phyloP scores from a whole-genome alignment of 2,329 filamentous ascomycete genomes.

The Sporothrix brunneoviolacea region DNA sequence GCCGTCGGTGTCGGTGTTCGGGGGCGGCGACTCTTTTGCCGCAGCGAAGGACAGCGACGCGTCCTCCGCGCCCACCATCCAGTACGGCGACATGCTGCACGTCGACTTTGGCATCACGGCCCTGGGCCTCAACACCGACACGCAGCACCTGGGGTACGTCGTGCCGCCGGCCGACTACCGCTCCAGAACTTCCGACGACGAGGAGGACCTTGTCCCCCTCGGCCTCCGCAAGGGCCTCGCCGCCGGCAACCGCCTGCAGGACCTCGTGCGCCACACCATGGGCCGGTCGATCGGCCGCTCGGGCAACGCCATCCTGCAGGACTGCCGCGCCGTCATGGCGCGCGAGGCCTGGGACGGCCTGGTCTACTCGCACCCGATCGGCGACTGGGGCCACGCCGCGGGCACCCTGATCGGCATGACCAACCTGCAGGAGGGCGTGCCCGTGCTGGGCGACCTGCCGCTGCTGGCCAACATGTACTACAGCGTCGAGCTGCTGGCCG shows the following conservation, averaged over 20 bases:
- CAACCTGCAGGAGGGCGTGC: constrained; percentile 42
- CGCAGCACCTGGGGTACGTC: constrained; percentile 45
- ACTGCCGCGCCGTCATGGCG: constrained; percentile 33
- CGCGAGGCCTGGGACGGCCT: constrained; percentile 38
- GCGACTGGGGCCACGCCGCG: constrained; percentile 45
- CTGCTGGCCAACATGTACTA: constrained; percentile 41
- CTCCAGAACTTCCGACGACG: constrained; percentile 25
- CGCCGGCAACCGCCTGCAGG: constrained; percentile 41
- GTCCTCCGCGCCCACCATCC: constrained; percentile 26
- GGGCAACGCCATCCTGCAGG: constrained; percentile 39
- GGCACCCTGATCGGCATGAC: constrained; percentile 45
- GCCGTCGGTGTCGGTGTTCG: constrained; percentile 38
- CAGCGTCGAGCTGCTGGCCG: constrained; percentile 43
- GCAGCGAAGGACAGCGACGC: not conserved
- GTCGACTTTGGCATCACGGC: constrained; percentile 36
- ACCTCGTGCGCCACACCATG: constrained; percentile 40
- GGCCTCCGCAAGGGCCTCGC: constrained; percentile 36
- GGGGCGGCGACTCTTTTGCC: constrained; percentile 14
- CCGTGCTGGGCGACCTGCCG: constrained; percentile 39
- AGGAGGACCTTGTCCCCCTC: constrained; percentile 33
- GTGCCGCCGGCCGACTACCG: constrained; percentile 32
- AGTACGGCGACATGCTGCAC: constrained; percentile 41
- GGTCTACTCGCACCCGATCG: constrained; percentile 44
- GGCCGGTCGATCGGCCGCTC: constrained; percentile 31
- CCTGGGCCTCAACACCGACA: constrained; percentile 23